Base-by-base conservation (phyloP, 2,329 filamentous ascomycete species). In the Bipolaris victoriae region DNA sequence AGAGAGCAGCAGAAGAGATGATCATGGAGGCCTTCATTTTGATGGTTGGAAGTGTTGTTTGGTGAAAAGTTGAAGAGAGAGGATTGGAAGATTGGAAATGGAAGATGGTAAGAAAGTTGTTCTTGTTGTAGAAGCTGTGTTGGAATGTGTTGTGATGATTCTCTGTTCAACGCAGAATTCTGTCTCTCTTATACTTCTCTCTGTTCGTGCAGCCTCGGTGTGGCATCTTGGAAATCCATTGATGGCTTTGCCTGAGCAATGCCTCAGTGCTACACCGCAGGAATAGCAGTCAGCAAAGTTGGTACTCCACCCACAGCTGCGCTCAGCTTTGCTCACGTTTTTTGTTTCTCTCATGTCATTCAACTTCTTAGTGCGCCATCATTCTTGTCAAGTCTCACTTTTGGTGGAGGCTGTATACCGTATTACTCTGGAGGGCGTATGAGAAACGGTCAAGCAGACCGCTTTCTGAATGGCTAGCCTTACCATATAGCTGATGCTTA, bases 21-120 rank as follows among this genome's bases (percentile, higher is more conserved):
- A 57, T 44, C 20, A 49, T 53, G 7, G 55, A 39, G 55, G 55
- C 18, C 49, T 49, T 53, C 55, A 57, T 57, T 22, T 40, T 57
- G 48, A 45, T 10, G 29, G 20, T 35, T 55, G 52, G 43, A 37
- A 16, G 26, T 31, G 22, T n/a, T 29, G 43, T 44, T 49, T 40
- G 15, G 11, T 41, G n/a, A 31, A 39, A 26, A 39, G 13, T 50
- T 49, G 41, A 29, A 13, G 36, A 41, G 16, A 33, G 33, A 11
- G 29, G 22, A 6, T 20, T 16, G 20, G 18, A 22, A 29, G 48
- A 29, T 47, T 20, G 43, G 22, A 35, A 15, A 13, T 39, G 29
- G 49, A 35, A 52, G 49, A 48, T 33, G 15, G 31, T 48, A 44
- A 15, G 47, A 37, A 48, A 31, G 44, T 36, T 52, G 49, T 43